These are phyloP conservation scores for Clavispora santaluciae DNA, from an alignment of 805 yeast genomes.

Conservation along the genomic window DNA sequence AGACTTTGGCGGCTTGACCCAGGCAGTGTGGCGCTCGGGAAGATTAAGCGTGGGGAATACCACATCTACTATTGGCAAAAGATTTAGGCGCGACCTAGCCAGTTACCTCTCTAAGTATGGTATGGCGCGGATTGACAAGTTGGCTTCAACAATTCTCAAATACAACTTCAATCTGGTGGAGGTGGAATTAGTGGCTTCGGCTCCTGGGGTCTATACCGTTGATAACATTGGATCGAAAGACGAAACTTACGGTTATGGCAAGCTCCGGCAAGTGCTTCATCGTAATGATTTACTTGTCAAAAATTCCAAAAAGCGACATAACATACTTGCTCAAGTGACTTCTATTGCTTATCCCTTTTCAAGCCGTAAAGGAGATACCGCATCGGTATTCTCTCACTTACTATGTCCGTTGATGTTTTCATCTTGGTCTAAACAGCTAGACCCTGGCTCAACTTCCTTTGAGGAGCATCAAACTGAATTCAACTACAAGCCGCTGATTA, in stretches of 20 bases:
- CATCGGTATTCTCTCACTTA: constrained; percentile 45
- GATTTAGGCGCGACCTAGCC: constrained; percentile 44
- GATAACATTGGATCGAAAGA: constrained; percentile 12
- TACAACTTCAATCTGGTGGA: constrained; percentile 45
- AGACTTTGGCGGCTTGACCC: constrained; percentile 57
- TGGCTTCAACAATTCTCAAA: constrained; percentile 24
- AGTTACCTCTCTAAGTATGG: constrained; percentile 44
- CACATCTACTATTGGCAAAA: not conserved
- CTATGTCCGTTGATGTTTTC: constrained; percentile 41
- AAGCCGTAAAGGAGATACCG: constrained; percentile 18
- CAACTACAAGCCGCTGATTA: constrained; percentile 30
- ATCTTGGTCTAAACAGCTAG: constrained; percentile 18
- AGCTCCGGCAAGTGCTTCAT: constrained; percentile 37
- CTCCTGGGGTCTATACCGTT: constrained; percentile 37
- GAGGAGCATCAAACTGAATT: constrained; percentile 18
- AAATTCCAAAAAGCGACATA: constrained; percentile 14
- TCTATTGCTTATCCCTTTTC: constrained; percentile 46
- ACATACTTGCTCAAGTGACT: constrained; percentile 42
- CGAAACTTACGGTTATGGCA: constrained; percentile 46
- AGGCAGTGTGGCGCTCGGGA: constrained; percentile 64
- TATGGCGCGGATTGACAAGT: constrained; percentile 17
- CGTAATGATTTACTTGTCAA: constrained; percentile 27
- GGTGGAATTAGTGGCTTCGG: constrained; percentile 53
- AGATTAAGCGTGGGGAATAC: constrained; percentile 16
- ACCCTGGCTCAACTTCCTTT: constrained; percentile 22